Percentiles rank a stretch among this genome's conserved stretches.
phyloP scores from a whole-genome alignment of 306 rosid species.

The Casuarina cunninghamiana region DNA sequence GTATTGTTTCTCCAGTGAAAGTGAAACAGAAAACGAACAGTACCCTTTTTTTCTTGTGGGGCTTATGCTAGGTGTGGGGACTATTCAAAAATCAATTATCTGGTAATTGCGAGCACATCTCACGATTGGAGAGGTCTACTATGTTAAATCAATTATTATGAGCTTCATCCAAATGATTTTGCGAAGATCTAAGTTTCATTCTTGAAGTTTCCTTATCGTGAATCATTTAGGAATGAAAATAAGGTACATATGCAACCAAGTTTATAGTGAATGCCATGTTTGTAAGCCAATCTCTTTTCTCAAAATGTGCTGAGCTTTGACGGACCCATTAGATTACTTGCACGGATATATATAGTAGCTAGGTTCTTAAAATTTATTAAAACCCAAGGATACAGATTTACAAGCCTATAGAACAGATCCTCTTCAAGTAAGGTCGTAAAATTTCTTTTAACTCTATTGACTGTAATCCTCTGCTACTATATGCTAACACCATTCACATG shows the following conservation, averaged over 20 bases:
- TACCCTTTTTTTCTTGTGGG: background rate
- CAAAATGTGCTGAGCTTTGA: background rate
- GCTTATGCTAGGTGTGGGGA: background rate
- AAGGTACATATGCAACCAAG: background rate
- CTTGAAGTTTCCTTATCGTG: background rate
- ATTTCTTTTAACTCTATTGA: background rate
- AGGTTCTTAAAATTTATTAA: background rate
- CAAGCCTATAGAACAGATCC: too few species aligned
- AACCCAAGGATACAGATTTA: background rate
- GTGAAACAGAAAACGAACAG: background rate
- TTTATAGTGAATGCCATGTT: background rate
- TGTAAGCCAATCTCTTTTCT: background rate
- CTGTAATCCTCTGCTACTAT: background rate
- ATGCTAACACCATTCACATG: conserved; percentile 14
- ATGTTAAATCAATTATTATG: background rate
- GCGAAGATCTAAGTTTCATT: background rate
- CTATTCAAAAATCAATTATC: background rate
- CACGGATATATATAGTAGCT: background rate
- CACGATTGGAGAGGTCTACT: conserved; percentile 1
- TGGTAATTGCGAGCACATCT: background rate
- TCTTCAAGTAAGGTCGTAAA: too few species aligned
- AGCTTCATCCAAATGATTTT: background rate
- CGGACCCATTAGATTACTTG: background rate
- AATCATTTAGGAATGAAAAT: background rate
- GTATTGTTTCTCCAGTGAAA: background rate